A percentile compares a stretch with the other conserved stretches of the same genome.
Conservation (phyloP, 257 asterid genomes). For the Solanum tarapatanum region DNA sequence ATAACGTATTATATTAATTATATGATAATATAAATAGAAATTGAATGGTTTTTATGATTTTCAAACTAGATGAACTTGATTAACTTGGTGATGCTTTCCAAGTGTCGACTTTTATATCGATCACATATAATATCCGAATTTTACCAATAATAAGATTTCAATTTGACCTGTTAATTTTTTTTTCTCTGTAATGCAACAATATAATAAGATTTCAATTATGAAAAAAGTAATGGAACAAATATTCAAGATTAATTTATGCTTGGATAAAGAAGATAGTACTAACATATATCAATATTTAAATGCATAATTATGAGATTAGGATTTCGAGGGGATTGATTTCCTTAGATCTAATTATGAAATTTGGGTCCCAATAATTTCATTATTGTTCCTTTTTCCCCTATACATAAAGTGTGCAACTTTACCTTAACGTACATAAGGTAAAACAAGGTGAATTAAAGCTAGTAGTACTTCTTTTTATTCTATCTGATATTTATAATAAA, state of each 20-base stretch:
- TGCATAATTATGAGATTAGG: neutral
- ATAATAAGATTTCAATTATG: neutral
- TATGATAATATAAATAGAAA: neutral
- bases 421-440: constrained; percentile 12
- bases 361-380: neutral
- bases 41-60: neutral
- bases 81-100: neutral
- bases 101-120: neutral
- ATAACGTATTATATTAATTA: neutral
- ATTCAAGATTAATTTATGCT: neutral
- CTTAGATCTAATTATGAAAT: neutral
- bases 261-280: neutral
- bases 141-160: neutral
- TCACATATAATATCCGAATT: neutral
- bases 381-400: neutral
- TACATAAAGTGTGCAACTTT: constrained; percentile 26
- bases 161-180: neutral
- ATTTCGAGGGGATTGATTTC: neutral
- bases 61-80: neutral
- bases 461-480: neutral
- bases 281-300: neutral
- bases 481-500: neutral
- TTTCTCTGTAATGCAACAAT: neutral
- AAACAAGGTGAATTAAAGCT: neutral
- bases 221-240: neutral